Evolutionary conservation across 2,329 filamentous ascomycete species (phyloP).

Genomic region (Aspergillus japonicus): DNA sequence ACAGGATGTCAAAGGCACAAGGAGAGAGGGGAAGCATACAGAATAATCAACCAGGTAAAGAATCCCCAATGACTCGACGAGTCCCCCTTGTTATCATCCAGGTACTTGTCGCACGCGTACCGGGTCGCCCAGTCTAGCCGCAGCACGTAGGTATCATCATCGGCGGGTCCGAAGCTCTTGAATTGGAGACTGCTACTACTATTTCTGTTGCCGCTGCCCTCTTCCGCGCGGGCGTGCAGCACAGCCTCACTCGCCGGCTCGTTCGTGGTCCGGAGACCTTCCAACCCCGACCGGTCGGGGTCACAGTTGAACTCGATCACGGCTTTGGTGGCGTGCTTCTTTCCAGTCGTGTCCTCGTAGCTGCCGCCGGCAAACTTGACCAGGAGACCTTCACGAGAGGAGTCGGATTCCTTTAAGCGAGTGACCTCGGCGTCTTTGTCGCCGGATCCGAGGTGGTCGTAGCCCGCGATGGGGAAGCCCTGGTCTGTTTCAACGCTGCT

Average conservation of each 20-base stretch:
- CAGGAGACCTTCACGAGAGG: constrained; percentile 68
- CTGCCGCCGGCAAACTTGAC: constrained; percentile 64
- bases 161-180: constrained; percentile 66
- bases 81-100: constrained; percentile 45
- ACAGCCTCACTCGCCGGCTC: constrained; percentile 25
- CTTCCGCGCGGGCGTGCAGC: constrained; percentile 18
- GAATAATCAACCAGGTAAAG: constrained; percentile 94
- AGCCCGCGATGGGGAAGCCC: constrained; percentile 73
- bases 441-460: constrained; percentile 56
- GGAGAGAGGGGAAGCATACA: constrained; percentile 59
- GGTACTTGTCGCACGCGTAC: constrained; percentile 71
- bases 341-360: constrained; percentile 48
- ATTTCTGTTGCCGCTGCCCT: constrained; percentile 18
- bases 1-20: background rate
- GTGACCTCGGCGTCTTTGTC: constrained; percentile 61
- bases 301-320: constrained; percentile 87
- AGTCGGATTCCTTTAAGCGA: constrained; percentile 65
- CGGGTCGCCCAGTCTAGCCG: constrained; percentile 83
- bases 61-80: constrained; percentile 74
- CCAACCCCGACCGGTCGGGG: constrained; percentile 66
- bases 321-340: constrained; percentile 61
- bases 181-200: constrained; percentile 66
- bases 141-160: constrained; percentile 62
- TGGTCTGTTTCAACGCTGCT: constrained; percentile 52
- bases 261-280: constrained; percentile 45